Evolutionary conservation across 805 yeast species (phyloP).

Genomic region (Candida sanyiensis): DNA sequence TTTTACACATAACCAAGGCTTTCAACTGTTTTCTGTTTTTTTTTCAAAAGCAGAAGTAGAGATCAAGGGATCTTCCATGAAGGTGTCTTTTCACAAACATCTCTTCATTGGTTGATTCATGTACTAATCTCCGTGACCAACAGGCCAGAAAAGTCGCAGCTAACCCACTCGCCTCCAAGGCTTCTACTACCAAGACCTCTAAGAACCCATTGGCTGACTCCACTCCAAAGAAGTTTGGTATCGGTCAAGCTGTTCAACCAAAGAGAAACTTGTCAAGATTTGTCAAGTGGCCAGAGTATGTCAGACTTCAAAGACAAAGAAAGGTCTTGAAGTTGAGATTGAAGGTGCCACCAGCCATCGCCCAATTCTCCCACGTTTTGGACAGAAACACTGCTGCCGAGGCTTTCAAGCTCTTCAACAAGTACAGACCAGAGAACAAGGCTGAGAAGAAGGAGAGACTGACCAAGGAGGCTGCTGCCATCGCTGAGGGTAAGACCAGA

Average conservation of each 20-base stretch:
- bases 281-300: constrained; percentile 99
- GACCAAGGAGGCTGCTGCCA: constrained; percentile 97
- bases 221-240: constrained; percentile 89
- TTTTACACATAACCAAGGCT: constrained; percentile 1
- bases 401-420: constrained; percentile 95
- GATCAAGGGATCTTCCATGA: constrained; percentile 12
- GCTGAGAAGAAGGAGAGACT: constrained; percentile 99
- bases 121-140: constrained; percentile 12
- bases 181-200: constrained; percentile 49
- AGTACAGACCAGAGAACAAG: constrained; percentile 97
- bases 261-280: constrained; percentile 94
- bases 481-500: constrained; percentile 96
- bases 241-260: constrained; percentile 94
- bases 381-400: constrained; percentile 99
- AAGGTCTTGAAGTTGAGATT: constrained; percentile 92
- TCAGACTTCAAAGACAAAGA: constrained; percentile 98
- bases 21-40: neutral
- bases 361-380: constrained; percentile 92
- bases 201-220: constrained; percentile 87
- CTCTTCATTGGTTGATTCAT: neutral
- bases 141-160: constrained; percentile 82
- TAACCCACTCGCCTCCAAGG: constrained; percentile 88
- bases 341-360: constrained; percentile 98
- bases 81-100: neutral
- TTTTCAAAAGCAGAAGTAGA: constrained; percentile 23